Conservation (phyloP, 805 yeast genomes). For the Saccharomyces eubayanus region DNA sequence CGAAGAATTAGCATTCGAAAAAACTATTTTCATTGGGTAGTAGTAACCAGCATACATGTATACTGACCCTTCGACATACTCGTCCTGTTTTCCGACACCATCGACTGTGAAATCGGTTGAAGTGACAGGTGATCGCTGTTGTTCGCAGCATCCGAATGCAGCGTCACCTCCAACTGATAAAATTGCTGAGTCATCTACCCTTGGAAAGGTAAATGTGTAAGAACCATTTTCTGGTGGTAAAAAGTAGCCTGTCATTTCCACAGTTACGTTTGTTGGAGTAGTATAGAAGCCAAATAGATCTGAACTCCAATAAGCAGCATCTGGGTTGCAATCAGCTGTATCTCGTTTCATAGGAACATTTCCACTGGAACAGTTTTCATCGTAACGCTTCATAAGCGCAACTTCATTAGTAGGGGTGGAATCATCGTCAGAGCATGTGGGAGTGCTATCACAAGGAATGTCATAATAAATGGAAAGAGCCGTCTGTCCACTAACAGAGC, state of each 20-base stretch:
- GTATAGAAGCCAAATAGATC: conserved; percentile 6
- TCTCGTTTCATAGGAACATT: too few species aligned
- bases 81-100: not conserved
- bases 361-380: too few species aligned
- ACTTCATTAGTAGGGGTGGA: not conserved
- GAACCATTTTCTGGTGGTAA: conserved; percentile 25
- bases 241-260: conserved; percentile 21
- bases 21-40: conserved; percentile 21
- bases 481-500: not conserved
- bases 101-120: not conserved
- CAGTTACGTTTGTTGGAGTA: conserved; percentile 7
- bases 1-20: conserved; percentile 7
- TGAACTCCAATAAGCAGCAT: too few species aligned
- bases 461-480: not conserved
- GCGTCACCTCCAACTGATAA: conserved; percentile 25
- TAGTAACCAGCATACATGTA: conserved; percentile 15
- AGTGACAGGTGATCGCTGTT: conserved; percentile 4
- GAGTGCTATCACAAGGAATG: not conserved
- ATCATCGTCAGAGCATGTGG: not conserved
- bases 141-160: conserved; percentile 31
- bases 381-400: not conserved
- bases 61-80: not conserved
- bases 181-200: conserved; percentile 28
- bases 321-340: too few species aligned
- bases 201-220: conserved; percentile 17